These are phyloP conservation scores for Solanum ahanhuiri DNA, from an alignment of 257 asterid species.

Conservation along the genomic window DNA sequence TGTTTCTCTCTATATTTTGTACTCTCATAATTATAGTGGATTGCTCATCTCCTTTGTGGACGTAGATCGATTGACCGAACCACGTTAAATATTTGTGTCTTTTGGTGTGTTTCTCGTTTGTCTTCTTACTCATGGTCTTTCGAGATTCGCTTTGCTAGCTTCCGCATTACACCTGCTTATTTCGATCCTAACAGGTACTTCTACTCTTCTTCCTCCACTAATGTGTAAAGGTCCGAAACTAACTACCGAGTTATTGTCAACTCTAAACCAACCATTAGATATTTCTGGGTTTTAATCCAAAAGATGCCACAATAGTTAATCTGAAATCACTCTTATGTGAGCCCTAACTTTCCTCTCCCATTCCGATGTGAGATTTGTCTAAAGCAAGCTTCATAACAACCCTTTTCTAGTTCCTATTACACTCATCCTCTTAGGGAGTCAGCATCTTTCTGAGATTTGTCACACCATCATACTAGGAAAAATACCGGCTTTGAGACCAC, in stretches of 20 bases:
- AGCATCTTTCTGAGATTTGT: background rate
- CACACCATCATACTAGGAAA: background rate
- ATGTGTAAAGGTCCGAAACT: background rate
- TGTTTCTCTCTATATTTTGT: too few species aligned
- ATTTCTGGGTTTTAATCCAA: background rate
- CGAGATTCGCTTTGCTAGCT: too few species aligned
- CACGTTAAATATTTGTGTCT: too few species aligned
- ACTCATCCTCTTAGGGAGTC: background rate
- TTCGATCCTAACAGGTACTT: background rate
- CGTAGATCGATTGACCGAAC: too few species aligned
- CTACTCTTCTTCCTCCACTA: background rate
- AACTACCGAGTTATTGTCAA: background rate
- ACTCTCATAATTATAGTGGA: too few species aligned
- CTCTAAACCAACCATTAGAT: background rate
- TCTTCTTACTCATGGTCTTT: too few species aligned
- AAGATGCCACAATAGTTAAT: background rate
- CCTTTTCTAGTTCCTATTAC: background rate
- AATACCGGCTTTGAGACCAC: background rate
- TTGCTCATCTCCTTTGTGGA: too few species aligned
- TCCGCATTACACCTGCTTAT: too few species aligned
- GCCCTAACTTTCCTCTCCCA: background rate
- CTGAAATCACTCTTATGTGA: background rate
- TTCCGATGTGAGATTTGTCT: background rate
- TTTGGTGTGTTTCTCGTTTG: too few species aligned
- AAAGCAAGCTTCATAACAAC: background rate